Percentiles rank a stretch among this genome's conserved stretches.
phyloP scores from a whole-genome alignment of 768 basidiomycete genomes.

The Sarcodon sp. region DNA sequence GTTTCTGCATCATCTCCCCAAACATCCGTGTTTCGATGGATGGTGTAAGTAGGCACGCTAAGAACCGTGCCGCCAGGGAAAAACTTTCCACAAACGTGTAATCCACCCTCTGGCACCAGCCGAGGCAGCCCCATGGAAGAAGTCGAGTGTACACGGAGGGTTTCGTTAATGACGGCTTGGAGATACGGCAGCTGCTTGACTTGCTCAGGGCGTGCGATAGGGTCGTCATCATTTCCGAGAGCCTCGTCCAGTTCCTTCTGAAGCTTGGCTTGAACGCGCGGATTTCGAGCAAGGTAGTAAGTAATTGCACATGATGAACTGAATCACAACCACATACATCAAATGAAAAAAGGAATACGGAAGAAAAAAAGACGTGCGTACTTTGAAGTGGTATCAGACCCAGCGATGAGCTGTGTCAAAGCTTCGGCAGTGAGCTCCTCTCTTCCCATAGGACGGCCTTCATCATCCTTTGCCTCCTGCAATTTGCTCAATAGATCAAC shows the following conservation, averaged over 20 bases:
- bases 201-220: constrained; percentile 47
- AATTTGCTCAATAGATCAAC: constrained; percentile 76
- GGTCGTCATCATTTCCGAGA: constrained; percentile 47
- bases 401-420: constrained; percentile 75
- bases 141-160: constrained; percentile 74
- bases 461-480: constrained; percentile 62
- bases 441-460: constrained; percentile 70
- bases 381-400: constrained; percentile 92
- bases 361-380: constrained; percentile 19
- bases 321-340: background rate
- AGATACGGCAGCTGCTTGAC: constrained; percentile 70
- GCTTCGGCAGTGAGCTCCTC: constrained; percentile 86
- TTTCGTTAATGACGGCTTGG: constrained; percentile 82
- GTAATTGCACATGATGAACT: constrained; percentile 87
- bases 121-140: constrained; percentile 78
- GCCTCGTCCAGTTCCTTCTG: constrained; percentile 62
- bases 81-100: constrained; percentile 39
- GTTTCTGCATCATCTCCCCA: constrained; percentile 72
- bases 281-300: constrained; percentile 69
- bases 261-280: constrained; percentile 50
- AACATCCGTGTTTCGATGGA: constrained; percentile 55
- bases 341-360: background rate
- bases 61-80: constrained; percentile 71
- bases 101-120: constrained; percentile 59
- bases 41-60: constrained; percentile 72